These are phyloP conservation scores for Silene vulgaris DNA, from an alignment of 179 eudicot species.

Conservation along the genomic window DNA sequence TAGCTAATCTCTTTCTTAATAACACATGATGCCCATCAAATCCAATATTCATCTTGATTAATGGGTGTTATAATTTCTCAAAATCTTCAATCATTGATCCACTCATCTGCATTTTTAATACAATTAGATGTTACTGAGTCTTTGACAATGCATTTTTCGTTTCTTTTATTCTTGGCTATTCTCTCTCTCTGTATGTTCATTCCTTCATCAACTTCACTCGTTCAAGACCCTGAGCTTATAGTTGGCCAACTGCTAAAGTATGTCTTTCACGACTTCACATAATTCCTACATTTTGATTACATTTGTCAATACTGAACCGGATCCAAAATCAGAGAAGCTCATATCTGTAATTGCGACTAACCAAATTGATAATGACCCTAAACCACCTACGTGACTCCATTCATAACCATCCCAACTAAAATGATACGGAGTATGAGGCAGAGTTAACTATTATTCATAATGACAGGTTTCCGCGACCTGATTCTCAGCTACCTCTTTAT, in stretches of 20 bases:
- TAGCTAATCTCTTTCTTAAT: not conserved
- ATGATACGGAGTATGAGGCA: too few species aligned
- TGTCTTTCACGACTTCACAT: not conserved
- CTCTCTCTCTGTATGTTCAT: slow-evolving; percentile 15
- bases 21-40: not conserved
- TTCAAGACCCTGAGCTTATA: slow-evolving; percentile 23
- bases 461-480: too few species aligned
- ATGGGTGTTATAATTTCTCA: not conserved
- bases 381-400: too few species aligned
- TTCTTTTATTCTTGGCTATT: slow-evolving; percentile 3
- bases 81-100: not conserved
- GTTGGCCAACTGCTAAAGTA: not conserved
- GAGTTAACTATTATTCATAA: too few species aligned
- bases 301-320: too few species aligned
- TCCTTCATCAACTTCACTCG: slow-evolving; percentile 14
- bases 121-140: not conserved
- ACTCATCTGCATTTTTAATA: too few species aligned
- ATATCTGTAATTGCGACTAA: too few species aligned
- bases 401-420: too few species aligned
- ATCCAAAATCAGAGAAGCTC: too few species aligned
- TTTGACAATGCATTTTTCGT: slow-evolving; percentile 14
- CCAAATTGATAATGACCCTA: too few species aligned
- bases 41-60: not conserved
- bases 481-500: too few species aligned
- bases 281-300: not conserved